Conservation (phyloP, 768 basidiomycete species). For the Cystofilobasidium capitatum region DNA sequence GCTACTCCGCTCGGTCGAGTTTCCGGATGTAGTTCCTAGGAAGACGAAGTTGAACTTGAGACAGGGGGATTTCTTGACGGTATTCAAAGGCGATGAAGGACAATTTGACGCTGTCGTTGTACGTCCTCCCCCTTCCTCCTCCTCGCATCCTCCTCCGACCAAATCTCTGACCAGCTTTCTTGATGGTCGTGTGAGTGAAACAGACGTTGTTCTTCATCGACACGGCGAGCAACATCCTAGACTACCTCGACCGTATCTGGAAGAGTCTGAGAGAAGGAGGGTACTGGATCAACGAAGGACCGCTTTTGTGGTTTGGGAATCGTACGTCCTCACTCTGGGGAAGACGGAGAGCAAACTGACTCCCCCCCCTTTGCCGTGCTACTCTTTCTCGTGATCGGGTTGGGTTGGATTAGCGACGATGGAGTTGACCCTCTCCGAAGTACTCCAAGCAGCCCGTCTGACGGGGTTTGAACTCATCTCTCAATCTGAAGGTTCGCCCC, state of each 20-base stretch:
- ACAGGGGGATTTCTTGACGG: slow-evolving; percentile 52
- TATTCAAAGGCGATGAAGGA: slow-evolving; percentile 33
- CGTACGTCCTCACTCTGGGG: slow-evolving; percentile 9
- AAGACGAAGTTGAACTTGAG: slow-evolving; percentile 44
- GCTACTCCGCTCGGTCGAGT: slow-evolving; percentile 38
- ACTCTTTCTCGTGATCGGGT: not conserved
- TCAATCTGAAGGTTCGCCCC: too few species aligned
- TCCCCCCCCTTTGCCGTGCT: not conserved
- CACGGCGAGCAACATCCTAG: slow-evolving; percentile 50
- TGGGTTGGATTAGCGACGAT: not conserved
- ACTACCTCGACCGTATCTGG: slow-evolving; percentile 50
- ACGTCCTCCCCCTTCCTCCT: not conserved
- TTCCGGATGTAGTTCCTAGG: slow-evolving; percentile 56
- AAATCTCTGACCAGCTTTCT: not conserved
- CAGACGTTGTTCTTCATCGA: slow-evolving; percentile 58
- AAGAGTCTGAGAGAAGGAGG: slow-evolving; percentile 53
- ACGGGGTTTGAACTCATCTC: too few species aligned
- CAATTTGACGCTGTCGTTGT: slow-evolving; percentile 55
- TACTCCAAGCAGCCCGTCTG: too few species aligned
- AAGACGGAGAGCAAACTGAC: too few species aligned
- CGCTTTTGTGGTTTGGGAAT: slow-evolving; percentile 43
- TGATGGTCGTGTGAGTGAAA: too few species aligned
- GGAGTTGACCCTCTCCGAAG: too few species aligned
- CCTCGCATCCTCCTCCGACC: not conserved
- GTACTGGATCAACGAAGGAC: slow-evolving; percentile 55